phyloP scores from a whole-genome alignment of 768 basidiomycete genomes.

The Auriscalpium vulgare region DNA sequence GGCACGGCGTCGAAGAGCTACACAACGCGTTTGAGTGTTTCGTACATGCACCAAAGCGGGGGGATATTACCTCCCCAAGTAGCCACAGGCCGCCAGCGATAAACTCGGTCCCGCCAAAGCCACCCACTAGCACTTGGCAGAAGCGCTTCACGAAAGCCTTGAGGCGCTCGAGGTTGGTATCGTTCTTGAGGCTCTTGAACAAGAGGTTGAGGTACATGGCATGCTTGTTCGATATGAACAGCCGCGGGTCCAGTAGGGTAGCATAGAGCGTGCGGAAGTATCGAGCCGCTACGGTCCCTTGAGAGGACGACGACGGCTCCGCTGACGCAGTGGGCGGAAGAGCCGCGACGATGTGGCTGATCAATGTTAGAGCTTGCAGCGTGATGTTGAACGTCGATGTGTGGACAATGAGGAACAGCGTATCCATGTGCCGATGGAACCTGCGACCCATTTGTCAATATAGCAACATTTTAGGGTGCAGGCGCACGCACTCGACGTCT shows the following conservation, averaged over 20 bases:
- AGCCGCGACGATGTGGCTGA: constrained; percentile 71
- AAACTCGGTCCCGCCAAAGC: constrained; percentile 75
- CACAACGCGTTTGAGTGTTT: background rate
- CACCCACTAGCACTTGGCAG: constrained; percentile 62
- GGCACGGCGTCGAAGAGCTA: constrained; percentile 46
- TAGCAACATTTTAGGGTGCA: background rate
- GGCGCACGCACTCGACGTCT: constrained; percentile 46
- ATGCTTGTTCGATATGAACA: constrained; percentile 82
- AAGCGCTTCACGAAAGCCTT: constrained; percentile 80
- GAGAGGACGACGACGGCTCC: constrained; percentile 32
- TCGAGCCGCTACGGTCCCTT: constrained; percentile 48
- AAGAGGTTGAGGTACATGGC: constrained; percentile 94
- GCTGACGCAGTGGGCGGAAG: constrained; percentile 33
- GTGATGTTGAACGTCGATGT: constrained; percentile 96
- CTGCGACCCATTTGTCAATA: constrained; percentile 28
- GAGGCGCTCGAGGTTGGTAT: constrained; percentile 48
- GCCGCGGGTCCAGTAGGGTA: constrained; percentile 77
- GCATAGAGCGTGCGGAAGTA: constrained; percentile 84
- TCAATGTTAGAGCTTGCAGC: constrained; percentile 82
- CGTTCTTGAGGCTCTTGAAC: constrained; percentile 82
- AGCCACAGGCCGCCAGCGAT: constrained; percentile 83
- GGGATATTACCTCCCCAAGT: constrained; percentile 64
- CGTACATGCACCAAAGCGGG: background rate
- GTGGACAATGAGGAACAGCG: constrained; percentile 91
- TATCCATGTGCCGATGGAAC: constrained; percentile 82